phyloP scores from a whole-genome alignment of 2,329 filamentous ascomycete genomes.

The Aotearoamyces nothofagi region DNA sequence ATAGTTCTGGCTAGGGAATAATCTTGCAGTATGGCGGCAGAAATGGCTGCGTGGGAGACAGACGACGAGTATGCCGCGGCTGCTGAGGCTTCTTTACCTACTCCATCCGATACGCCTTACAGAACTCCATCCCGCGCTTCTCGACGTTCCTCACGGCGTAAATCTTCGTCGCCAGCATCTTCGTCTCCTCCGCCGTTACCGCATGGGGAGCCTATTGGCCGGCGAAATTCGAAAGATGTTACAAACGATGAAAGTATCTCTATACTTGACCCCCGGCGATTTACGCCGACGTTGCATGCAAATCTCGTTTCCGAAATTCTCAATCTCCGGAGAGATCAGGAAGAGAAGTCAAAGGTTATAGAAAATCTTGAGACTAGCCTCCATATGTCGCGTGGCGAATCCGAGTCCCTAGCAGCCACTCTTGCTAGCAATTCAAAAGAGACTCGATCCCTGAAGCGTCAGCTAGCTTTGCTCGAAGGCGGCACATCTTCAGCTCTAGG shows the following conservation, averaged over 20 bases:
- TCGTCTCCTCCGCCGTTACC: conserved; percentile 42
- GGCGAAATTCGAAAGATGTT: conserved; percentile 39
- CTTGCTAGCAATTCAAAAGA: conserved; percentile 57
- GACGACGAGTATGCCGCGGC: conserved; percentile 45
- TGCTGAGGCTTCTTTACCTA: conserved; percentile 46
- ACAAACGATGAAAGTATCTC: conserved; percentile 48
- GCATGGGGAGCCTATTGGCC: conserved; percentile 32
- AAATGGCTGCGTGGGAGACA: conserved; percentile 44
- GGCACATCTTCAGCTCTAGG: conserved; percentile 76
- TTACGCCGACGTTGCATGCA: conserved; percentile 89
- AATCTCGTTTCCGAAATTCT: conserved; percentile 92
- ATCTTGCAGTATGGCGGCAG: too few relatives aligned
- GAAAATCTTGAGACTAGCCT: conserved; percentile 68
- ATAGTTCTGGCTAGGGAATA: too few relatives aligned
- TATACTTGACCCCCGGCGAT: conserved; percentile 75
- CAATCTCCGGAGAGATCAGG: conserved; percentile 71
- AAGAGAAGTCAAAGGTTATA: conserved; percentile 76
- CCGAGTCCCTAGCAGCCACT: conserved; percentile 51
- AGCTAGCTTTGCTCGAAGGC: conserved; percentile 74
- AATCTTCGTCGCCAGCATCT: conserved; percentile 48
- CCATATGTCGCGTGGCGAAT: conserved; percentile 56
- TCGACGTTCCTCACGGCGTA: conserved; percentile 22
- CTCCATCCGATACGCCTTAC: conserved; percentile 57
- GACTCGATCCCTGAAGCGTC: conserved; percentile 64
- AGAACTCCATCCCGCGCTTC: conserved; percentile 57